Evolutionary conservation across 2,329 filamentous ascomycete genomes (phyloP).

Genomic region (Bipolaris oryzae): DNA sequence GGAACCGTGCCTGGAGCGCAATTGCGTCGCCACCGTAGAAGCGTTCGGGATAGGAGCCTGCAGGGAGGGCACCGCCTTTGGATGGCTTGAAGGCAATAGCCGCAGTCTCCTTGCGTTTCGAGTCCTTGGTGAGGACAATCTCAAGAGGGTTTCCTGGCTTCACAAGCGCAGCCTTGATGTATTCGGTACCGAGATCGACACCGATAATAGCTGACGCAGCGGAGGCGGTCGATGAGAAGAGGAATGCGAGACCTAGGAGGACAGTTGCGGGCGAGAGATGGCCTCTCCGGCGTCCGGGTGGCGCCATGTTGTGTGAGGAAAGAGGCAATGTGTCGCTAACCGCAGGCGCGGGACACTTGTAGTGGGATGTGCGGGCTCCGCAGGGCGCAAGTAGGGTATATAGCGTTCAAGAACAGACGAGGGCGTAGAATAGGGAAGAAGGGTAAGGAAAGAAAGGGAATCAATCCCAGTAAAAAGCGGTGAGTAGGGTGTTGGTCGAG

Average conservation of each 20-base stretch:
- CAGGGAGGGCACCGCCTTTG: slow-evolving; percentile 64
- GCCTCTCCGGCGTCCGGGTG: slow-evolving; percentile 53
- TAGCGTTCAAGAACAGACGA: slow-evolving; percentile 1
- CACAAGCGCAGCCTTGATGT: slow-evolving; percentile 93
- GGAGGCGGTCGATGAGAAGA: slow-evolving; percentile 63
- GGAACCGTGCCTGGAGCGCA: slow-evolving; percentile 84
- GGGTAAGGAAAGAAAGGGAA: slow-evolving; percentile 32
- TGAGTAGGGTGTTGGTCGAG: slow-evolving; percentile 16
- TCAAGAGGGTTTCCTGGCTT: slow-evolving; percentile 97
- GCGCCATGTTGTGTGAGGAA: slow-evolving; percentile 51
- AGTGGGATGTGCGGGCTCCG: slow-evolving; percentile 34
- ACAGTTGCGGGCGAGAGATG: slow-evolving; percentile 52
- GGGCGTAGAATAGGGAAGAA: slow-evolving; percentile 23
- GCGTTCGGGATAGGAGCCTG: slow-evolving; percentile 76
- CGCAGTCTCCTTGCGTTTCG: slow-evolving; percentile 90
- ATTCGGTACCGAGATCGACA: slow-evolving; percentile 93
- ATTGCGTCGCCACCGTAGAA: slow-evolving; percentile 91
- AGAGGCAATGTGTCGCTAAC: slow-evolving; percentile 12
- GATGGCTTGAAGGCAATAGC: slow-evolving; percentile 92
- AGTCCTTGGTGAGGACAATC: slow-evolving; percentile 97
- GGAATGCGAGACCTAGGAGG: slow-evolving; percentile 59
- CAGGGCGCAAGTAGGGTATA: slow-evolving; percentile 23
- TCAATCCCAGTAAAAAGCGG: slow-evolving; percentile 31
- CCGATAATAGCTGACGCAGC: slow-evolving; percentile 81
- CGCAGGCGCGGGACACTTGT: slow-evolving; percentile 12